Base-by-base conservation (phyloP, 2,329 filamentous ascomycete genomes). In the Colletotrichum cuscutae region DNA sequence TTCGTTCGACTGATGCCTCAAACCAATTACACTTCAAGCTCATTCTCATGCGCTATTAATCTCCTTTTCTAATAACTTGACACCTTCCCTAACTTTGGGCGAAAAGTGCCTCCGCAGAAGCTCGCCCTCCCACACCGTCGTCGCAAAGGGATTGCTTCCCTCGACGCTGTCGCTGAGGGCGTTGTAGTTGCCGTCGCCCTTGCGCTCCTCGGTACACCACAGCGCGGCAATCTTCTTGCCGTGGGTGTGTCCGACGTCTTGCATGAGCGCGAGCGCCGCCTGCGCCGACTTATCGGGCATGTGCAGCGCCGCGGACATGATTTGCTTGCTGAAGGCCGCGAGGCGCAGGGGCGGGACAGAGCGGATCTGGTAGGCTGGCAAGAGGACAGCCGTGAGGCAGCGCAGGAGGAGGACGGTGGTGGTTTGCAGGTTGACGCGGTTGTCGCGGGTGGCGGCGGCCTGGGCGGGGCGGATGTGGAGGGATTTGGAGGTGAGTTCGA, bases 121-220 rank as follows among this genome's bases (percentile, higher is more conserved):
- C 84, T 98, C 97, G 0, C 94, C 95, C 81, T 98, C 97, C 97
- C 96, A 99, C 0, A 97, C 89, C 0, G 95, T 98, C 5, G 92
- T 91, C 0, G 95, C 94, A 82, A 97, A 97, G 1, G 96, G 95
- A 83, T 98, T 98, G 76, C 93, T 95, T 8, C 90, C 92, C 82
- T 98, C 96, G 4, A 97, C 89, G 75, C 92, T 94, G 32, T 89
- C 88, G 57, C 91, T 90, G 56, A 92, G 81, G 1, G 95, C 88
- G 82, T 95, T 93, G 79, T 94, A 98, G 1, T 92, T 90, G 2
- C 97, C 97, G 80, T 98, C 96, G 7, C 96, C 96, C 80, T 94
- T 93, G 62, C 96, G 89, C 85, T 98, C 97, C 80, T 98, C 96
- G 0, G 95, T 97, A 78, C 97, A 92, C 96, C 97, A 99, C 73